Conservation (phyloP, 371 early-diverging fungal species). For the Nosema muscidifuracis region DNA sequence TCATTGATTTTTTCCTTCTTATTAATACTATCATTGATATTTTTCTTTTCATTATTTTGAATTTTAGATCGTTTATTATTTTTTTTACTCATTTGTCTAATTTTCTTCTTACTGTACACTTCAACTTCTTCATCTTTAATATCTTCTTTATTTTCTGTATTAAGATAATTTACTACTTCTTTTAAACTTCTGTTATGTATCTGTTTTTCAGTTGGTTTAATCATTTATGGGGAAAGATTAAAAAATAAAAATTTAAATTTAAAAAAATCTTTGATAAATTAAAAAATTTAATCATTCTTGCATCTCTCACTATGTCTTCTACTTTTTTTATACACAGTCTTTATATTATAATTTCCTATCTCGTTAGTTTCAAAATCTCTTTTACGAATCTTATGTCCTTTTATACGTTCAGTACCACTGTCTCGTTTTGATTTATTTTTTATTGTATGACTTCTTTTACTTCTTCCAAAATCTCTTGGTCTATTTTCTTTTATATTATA, state of each 20-base stretch:
- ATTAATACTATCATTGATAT: not conserved
- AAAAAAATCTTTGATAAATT: not conserved
- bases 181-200: constrained; percentile 5
- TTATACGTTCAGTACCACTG: not conserved
- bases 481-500: not conserved
- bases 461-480: not conserved
- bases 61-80: not conserved
- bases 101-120: constrained; percentile 20
- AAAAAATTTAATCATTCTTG: not conserved
- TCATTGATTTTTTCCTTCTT: too few relatives aligned
- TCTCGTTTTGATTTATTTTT: not conserved
- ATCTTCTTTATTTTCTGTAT: not conserved
- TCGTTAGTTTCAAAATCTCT: not conserved
- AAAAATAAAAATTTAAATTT: not conserved
- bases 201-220: constrained; percentile 1
- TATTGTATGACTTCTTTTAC: not conserved
- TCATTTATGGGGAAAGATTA: not conserved
- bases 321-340: not conserved
- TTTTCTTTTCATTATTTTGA: not conserved
- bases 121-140: not conserved
- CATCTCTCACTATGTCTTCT: not conserved
- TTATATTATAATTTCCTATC: not conserved
- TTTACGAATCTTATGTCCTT: not conserved
- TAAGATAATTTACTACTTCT: constrained; percentile 14
- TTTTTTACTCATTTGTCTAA: not conserved